Conservation (phyloP, 495 filamentous ascomycete species). For the Pseudomonodictys pantanalensis region DNA sequence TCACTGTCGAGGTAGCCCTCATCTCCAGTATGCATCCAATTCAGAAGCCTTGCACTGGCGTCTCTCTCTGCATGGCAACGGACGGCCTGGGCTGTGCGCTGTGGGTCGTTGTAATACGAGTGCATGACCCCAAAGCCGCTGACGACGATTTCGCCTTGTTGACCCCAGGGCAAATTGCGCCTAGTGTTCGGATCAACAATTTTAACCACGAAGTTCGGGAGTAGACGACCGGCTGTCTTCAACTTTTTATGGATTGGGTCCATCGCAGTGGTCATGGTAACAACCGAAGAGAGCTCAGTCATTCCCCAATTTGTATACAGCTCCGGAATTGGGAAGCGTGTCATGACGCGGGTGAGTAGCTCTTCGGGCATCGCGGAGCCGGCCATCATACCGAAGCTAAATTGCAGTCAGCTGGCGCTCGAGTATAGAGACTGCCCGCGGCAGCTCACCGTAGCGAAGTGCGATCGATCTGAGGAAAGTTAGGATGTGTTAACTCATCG, state of each 20-base stretch:
- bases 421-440: too few relatives aligned
- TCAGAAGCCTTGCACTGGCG: slow-evolving; percentile 6
- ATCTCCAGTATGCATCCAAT: slow-evolving; percentile 38
- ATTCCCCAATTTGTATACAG: too few relatives aligned
- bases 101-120: slow-evolving; percentile 27
- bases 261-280: slow-evolving; percentile 33
- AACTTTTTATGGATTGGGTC: slow-evolving; percentile 31
- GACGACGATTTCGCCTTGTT: slow-evolving; percentile 32
- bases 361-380: too few relatives aligned
- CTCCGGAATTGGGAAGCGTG: too few relatives aligned
- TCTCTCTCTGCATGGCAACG: slow-evolving; percentile 15
- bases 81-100: slow-evolving; percentile 28
- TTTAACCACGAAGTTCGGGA: slow-evolving; percentile 29
- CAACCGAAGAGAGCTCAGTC: slow-evolving; percentile 31
- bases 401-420: too few relatives aligned
- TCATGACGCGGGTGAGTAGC: too few relatives aligned
- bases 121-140: slow-evolving; percentile 31
- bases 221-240: slow-evolving; percentile 27
- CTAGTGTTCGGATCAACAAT: slow-evolving; percentile 28
- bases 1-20: slow-evolving; percentile 32
- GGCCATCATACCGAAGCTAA: too few relatives aligned
- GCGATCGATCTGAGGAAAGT: too few relatives aligned
- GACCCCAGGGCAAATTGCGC: slow-evolving; percentile 28
- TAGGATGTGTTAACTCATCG: too few relatives aligned
- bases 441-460: too few relatives aligned